These are phyloP conservation scores for Xanthoconium separans DNA, from an alignment of 1,284 basidiomycete species.

Conservation along the genomic window DNA sequence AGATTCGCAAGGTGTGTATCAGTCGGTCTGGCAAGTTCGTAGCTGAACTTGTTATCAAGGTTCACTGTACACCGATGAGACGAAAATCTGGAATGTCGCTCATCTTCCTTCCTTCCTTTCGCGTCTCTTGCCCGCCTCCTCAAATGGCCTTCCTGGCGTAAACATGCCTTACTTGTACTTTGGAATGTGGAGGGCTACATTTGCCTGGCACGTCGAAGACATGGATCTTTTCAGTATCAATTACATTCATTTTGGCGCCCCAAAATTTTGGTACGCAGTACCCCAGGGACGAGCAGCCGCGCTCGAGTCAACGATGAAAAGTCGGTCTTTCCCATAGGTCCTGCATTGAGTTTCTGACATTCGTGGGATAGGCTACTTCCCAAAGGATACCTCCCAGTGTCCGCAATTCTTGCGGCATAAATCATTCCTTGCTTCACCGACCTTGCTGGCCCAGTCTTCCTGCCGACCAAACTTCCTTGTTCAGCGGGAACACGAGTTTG, in stretches of 20 bases:
- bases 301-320: slow-evolving; percentile 81
- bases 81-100: slow-evolving; percentile 91
- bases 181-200: slow-evolving; percentile 98
- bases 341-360: slow-evolving; percentile 3
- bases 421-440: slow-evolving; percentile 92
- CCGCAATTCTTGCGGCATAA: slow-evolving; percentile 97
- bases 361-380: slow-evolving; percentile 70
- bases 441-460: slow-evolving; percentile 74
- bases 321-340: slow-evolving; percentile 40
- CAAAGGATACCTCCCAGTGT: slow-evolving; percentile 80
- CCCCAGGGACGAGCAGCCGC: slow-evolving; percentile 81
- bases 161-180: slow-evolving; percentile 98
- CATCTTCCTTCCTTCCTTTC: slow-evolving; percentile 85
- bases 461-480: slow-evolving; percentile 88
- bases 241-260: slow-evolving; percentile 98
- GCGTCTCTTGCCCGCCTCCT: slow-evolving; percentile 68
- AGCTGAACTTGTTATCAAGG: slow-evolving; percentile 41
- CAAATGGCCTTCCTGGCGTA: slow-evolving; percentile 85
- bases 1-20: slow-evolving; percentile 76
- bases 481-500: slow-evolving; percentile 91
- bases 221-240: slow-evolving; percentile 99
- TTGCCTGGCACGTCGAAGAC: slow-evolving; percentile 99
- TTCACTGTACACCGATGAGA: slow-evolving; percentile 83
- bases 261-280: slow-evolving; percentile 96
- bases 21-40: not conserved